Conservation (phyloP, 495 filamentous ascomycete genomes). For the Penicillium pulvis region DNA sequence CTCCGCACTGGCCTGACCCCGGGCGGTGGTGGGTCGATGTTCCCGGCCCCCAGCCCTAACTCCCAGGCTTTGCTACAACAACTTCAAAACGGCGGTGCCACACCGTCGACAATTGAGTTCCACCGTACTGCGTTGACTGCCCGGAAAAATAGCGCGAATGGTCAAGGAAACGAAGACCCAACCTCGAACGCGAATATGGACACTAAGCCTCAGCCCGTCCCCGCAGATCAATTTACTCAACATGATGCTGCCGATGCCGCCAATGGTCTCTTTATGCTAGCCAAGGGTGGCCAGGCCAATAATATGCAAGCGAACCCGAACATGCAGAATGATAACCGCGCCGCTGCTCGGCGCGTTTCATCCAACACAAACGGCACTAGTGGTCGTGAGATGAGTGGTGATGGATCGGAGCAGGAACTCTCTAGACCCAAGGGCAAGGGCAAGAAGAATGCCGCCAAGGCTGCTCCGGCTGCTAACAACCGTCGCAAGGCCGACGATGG, state of each 20-base stretch:
- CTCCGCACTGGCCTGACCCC: slow-evolving; percentile 90
- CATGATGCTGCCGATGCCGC: slow-evolving; percentile 93
- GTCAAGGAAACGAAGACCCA: slow-evolving; percentile 52
- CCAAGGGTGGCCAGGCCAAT: slow-evolving; percentile 62
- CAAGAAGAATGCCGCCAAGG: slow-evolving; percentile 64
- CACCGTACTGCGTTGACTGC: slow-evolving; percentile 88
- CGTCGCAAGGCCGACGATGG: slow-evolving; percentile 83
- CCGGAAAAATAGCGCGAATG: slow-evolving; percentile 61
- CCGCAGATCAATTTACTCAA: slow-evolving; percentile 68
- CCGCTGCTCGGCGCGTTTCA: slow-evolving; percentile 34
- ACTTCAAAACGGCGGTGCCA: slow-evolving; percentile 78
- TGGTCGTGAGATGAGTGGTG: slow-evolving; percentile 64
- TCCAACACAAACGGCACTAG: slow-evolving; percentile 39
- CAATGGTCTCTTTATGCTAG: slow-evolving; percentile 90
- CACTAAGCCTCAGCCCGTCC: slow-evolving; percentile 44
- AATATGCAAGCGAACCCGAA: slow-evolving; percentile 42
- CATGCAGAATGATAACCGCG: slow-evolving; percentile 34
- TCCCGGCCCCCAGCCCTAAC: slow-evolving; percentile 87
- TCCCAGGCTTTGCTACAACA: slow-evolving; percentile 78
- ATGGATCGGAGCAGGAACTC: slow-evolving; percentile 70
- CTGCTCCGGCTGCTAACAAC: slow-evolving; percentile 49
- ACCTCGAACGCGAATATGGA: slow-evolving; percentile 52
- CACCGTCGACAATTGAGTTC: slow-evolving; percentile 89
- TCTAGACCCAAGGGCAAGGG: slow-evolving; percentile 66
- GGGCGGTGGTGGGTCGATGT: slow-evolving; percentile 96